Evolutionary conservation across 106 monocot species (phyloP), one percentile per base, ranked within the genome.

Genomic region (Apostasia shenzhenica): DNA sequence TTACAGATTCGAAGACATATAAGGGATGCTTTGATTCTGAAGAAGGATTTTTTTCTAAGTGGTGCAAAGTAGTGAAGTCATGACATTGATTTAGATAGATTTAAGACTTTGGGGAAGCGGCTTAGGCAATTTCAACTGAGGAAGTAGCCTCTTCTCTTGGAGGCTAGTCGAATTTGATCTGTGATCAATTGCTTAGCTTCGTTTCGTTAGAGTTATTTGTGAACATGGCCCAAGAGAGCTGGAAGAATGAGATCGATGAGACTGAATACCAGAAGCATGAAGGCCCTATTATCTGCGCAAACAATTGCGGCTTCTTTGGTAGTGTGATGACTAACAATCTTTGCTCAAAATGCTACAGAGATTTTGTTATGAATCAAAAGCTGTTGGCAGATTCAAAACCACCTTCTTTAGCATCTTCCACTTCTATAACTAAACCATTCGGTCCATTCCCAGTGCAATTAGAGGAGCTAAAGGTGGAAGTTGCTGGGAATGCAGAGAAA

Each of bases 281-380:
- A 1, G 68, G 41, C 50, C 68, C 54, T 5, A 68, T 68, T 53
- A 67, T 72, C 61, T 81, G 81, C 61, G 62, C 72, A 39, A 81
- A 76, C 72, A 76, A 82, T 53, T 82, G 82, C 51, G 77, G 82
- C 48, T 82, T 82, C 77, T 82, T 82, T 42, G 82, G 82, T 0
- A 82, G 64, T 14, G 8, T 73, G 4, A 67, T 72, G 13, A 84
- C 79, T 14, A 66, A 71, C 45, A 79, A 84, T 53, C 67, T 79
- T 37, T 84, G 84, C 69, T 84, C 84, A 9, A 80, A 80, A 39
- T 84, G 79, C 76, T 80, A 80, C 59, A 65, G 58, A 47, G 75
- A 76, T 60, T 50, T 61, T 54, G 51, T 59, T 51, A 69, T 61
- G 75, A 76, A 68, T 6, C 52, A 64, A 3, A 48, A 72, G 42